Evolutionary conservation across 2,329 filamentous ascomycete species (phyloP).

Genomic region (Exophiala sp.): DNA sequence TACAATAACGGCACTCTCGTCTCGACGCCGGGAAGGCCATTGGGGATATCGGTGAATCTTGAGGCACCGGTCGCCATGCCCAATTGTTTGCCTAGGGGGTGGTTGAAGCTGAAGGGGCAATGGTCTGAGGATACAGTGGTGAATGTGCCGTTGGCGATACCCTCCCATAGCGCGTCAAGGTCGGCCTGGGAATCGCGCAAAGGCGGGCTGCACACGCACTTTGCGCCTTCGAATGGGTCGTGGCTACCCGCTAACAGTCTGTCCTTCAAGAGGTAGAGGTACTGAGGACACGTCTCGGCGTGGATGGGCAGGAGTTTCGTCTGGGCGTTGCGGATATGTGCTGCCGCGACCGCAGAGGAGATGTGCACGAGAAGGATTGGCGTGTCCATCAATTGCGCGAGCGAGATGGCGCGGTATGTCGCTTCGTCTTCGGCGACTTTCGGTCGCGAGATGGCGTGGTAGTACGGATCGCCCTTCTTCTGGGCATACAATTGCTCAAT

Average conservation of each 20-base stretch:
- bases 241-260: constrained; percentile 30
- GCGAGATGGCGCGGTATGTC: constrained; percentile 47
- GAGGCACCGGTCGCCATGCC: neutral
- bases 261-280: constrained; percentile 51
- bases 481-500: constrained; percentile 18
- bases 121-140: constrained; percentile 51
- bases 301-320: constrained; percentile 50
- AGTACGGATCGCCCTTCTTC: constrained; percentile 32
- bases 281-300: constrained; percentile 58
- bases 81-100: constrained; percentile 37
- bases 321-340: constrained; percentile 50
- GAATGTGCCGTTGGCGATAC: constrained; percentile 52
- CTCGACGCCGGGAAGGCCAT: constrained; percentile 42
- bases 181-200: constrained; percentile 45
- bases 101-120: constrained; percentile 37
- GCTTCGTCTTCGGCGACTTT: constrained; percentile 43
- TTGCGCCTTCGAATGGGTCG: constrained; percentile 43
- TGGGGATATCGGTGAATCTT: constrained; percentile 41
- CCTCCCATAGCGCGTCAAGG: constrained; percentile 50
- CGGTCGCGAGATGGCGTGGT: constrained; percentile 41
- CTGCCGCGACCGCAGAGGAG: constrained; percentile 35
- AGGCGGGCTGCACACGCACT: constrained; percentile 53
- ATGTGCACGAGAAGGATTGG: constrained; percentile 53
- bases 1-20: constrained; percentile 41
- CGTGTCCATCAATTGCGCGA: constrained; percentile 48